Evolutionary conservation across 2,329 filamentous ascomycete genomes (phyloP), one percentile per base, ranked within the genome.

Genomic region (Thelonectria discophora): DNA sequence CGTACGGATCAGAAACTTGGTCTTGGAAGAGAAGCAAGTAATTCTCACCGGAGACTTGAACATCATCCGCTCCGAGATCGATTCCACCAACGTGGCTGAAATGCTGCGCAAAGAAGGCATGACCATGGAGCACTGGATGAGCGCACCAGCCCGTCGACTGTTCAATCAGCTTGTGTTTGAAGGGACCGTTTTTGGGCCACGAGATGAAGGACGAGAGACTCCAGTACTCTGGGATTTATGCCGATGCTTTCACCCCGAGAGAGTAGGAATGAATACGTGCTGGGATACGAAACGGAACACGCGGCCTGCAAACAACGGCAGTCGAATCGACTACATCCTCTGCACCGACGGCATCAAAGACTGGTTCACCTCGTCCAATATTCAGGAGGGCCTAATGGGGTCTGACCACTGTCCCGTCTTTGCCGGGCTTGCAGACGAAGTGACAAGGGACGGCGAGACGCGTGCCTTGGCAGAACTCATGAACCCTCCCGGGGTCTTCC

Each of bases 361-460:
- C 53, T 97, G 94, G 93, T 91, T 97, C 71, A 81, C 80, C 24
- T 86, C 89, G 45, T 87, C 92, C 7, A 89, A 97, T 70, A 98
- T 98, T 32, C 95, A 98, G 74, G 93, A 97, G 76, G 94, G 94
- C 0, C 80, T 98, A 20, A 90, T 97, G 84, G 95, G 95, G 0
- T 98, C 94, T 1, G 95, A 99, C 73, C 95, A 99, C 76, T 99
- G 95, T 70, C 95, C 95, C 0, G 94, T 98, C 1, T 98, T 90
- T 75, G 93, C 89, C 1, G 83, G 85, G 2, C 81, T 96, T 21
- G 87, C 88, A 17, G 87, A 94, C 37, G 80, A 72, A 2, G 85
- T 97, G 2, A 70, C 72, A 0, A 67, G 84, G 6, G 76, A 82
- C 13, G 84, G 80, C 1, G 70, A 79, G 46, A 76, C 85, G 47